A percentile compares a stretch with the other conserved stretches of the same genome.
These are phyloP conservation scores for Sicyos baderoa DNA, from an alignment of 306 rosid species.

Conservation along the genomic window DNA sequence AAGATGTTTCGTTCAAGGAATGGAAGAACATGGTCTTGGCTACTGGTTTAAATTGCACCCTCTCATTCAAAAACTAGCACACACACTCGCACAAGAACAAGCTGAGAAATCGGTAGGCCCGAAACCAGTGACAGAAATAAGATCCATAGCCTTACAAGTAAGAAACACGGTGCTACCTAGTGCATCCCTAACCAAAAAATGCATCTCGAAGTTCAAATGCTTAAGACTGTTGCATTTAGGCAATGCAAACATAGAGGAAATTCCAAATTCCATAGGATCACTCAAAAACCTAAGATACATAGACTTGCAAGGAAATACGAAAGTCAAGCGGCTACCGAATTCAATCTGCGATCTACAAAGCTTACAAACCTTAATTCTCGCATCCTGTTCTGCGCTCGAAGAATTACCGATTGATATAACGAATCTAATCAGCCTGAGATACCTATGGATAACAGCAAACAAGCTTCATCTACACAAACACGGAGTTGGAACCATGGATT, in stretches of 20 bases:
- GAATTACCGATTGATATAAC: not conserved
- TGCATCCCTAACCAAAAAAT: not conserved
- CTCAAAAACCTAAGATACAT: conserved; percentile 1
- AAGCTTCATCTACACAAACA: not conserved
- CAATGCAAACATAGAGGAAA: not conserved
- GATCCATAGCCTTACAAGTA: conserved; percentile 5
- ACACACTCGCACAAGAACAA: not conserved
- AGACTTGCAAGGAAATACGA: conserved; percentile 4
- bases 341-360: conserved; percentile 17
- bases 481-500: conserved; percentile 8
- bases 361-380: conserved; percentile 14
- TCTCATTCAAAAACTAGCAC: conserved; percentile 6
- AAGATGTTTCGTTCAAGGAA: conserved; percentile 10
- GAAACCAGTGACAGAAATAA: not conserved
- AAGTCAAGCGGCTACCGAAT: conserved; percentile 10
- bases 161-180: not conserved
- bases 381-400: not conserved
- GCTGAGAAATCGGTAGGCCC: not conserved
- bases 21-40: not conserved
- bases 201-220: not conserved
- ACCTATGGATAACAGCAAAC: conserved; percentile 9
- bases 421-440: conserved; percentile 15
- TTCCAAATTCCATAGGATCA: conserved; percentile 9
- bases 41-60: conserved; percentile 14
- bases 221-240: conserved; percentile 6